Base-by-base conservation (phyloP, 1,284 basidiomycete genomes). In the Tilletia indica region DNA sequence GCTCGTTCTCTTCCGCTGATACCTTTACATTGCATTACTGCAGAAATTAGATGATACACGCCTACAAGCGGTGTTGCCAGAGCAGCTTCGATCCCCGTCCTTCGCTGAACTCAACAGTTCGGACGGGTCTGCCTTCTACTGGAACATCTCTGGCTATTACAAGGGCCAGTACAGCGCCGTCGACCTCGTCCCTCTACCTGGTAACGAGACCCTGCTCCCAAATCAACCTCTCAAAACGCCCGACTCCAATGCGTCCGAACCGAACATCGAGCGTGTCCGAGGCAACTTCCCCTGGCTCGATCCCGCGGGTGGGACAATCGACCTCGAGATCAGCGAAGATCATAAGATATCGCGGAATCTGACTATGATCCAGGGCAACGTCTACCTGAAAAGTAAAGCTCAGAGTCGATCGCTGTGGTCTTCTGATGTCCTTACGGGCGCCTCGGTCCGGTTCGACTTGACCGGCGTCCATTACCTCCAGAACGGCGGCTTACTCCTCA, bases 211-310 rank as follows among this genome's bases (percentile, higher is more conserved):
- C 61, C 8, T 64, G 36, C 8, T 9, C 12, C 36, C 61, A 31
- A 31, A 9, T 36, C 34, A 12, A 16, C 16, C 19, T 64, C 61
- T 14, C 14, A 21, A 14, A 12, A 34, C 34, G 61, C 36, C 34
- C 34, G n/a, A 39, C 5, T 19, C 16, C 61, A 64, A 64, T 16
- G 16, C 14, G 4, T 39, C 61, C 61, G 36, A 64, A 42, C 34
- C 61, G 3, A 64, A 11, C 36, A 16, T 64, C 19, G 36, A 36
- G n/a, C 31, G 11, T 14, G 19, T 39, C 34, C 31, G 61, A 19
- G 61, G 61, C 34, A 64, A 64, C 34, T 64, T 64, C 36, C 61
- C 61, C 14, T 64, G 61, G 61, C 61, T 64, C n/a, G 61, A 64
- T 16, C 4, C 36, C 34, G 61, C 61, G 6, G 61, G 61, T 11